These are phyloP conservation scores for Boletus mariae DNA, from an alignment of 1,284 basidiomycete species.

Conservation along the genomic window DNA sequence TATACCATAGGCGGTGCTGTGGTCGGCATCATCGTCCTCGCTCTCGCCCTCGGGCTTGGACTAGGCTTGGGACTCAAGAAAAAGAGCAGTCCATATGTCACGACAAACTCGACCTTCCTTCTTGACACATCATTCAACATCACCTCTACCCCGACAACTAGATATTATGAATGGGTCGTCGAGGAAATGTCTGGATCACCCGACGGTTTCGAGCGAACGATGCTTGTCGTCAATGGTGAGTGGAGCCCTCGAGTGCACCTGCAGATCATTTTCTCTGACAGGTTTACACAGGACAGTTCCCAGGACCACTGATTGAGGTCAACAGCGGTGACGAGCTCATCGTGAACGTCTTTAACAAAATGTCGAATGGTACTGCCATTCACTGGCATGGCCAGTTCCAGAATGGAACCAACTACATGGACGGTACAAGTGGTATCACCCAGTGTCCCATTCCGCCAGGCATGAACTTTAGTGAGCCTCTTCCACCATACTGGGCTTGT, in stretches of 20 bases:
- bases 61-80: slow-evolving; percentile 30
- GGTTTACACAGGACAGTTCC: slow-evolving; percentile 27
- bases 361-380: slow-evolving; percentile 31
- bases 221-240: slow-evolving; percentile 32
- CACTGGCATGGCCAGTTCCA: slow-evolving; percentile 35
- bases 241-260: not conserved
- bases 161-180: slow-evolving; percentile 32
- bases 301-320: slow-evolving; percentile 32
- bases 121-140: slow-evolving; percentile 29
- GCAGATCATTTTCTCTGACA: slow-evolving; percentile 1
- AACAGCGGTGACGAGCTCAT: slow-evolving; percentile 33
- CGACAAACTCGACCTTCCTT: slow-evolving; percentile 31
- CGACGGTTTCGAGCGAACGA: slow-evolving; percentile 30
- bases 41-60: slow-evolving; percentile 28
- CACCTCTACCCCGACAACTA: slow-evolving; percentile 27
- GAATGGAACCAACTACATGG: slow-evolving; percentile 36
- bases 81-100: slow-evolving; percentile 15
- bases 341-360: slow-evolving; percentile 32
- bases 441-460: slow-evolving; percentile 34
- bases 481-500: not conserved
- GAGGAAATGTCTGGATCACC: slow-evolving; percentile 29
- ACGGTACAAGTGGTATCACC: slow-evolving; percentile 32
- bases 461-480: slow-evolving; percentile 31
- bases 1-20: slow-evolving; percentile 14
- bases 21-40: slow-evolving; percentile 17